These are phyloP conservation scores for Alectoria sarmentosa DNA, from an alignment of 495 filamentous ascomycete species.

Conservation along the genomic window DNA sequence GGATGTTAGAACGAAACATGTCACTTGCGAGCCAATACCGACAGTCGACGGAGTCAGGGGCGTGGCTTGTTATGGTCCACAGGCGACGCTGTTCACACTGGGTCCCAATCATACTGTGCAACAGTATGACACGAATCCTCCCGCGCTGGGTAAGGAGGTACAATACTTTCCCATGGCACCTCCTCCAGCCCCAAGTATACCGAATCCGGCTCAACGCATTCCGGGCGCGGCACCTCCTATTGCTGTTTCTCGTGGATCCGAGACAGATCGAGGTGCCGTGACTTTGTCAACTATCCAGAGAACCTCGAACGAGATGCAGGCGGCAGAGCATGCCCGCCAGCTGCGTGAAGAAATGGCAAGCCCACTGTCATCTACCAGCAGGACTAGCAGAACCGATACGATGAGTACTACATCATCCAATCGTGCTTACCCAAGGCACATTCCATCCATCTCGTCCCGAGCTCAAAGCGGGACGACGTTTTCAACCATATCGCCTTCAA, in stretches of 20 bases:
- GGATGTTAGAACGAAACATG: conserved; percentile 95
- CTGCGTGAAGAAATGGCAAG: conserved; percentile 54
- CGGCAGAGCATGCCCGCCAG: conserved; percentile 39
- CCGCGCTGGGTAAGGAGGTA: conserved; percentile 71
- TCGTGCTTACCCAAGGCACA: conserved; percentile 31
- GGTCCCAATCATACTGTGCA: conserved; percentile 83
- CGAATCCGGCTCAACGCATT: conserved; percentile 18
- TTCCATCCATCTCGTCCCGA: conserved; percentile 32
- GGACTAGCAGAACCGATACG: conserved; percentile 57
- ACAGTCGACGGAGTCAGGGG: conserved; percentile 76
- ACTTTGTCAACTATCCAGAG: conserved; percentile 31
- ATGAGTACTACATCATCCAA: conserved; percentile 46
- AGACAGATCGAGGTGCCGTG: conserved; percentile 20
- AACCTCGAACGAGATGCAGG: conserved; percentile 39
- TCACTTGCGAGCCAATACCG: conserved; percentile 79
- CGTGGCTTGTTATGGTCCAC: conserved; percentile 80
- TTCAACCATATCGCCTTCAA: conserved; percentile 28
- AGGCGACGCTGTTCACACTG: conserved; percentile 86
- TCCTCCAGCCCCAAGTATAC: conserved; percentile 44
- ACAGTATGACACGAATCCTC: conserved; percentile 86
- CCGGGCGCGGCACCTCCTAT: conserved; percentile 27
- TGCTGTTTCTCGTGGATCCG: conserved; percentile 17
- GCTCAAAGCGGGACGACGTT: conserved; percentile 42
- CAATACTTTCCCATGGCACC: conserved; percentile 74
- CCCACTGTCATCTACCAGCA: conserved; percentile 56